Evolutionary conservation across 371 early-diverging fungal species (phyloP).

Genomic region (Mortierella sp.): DNA sequence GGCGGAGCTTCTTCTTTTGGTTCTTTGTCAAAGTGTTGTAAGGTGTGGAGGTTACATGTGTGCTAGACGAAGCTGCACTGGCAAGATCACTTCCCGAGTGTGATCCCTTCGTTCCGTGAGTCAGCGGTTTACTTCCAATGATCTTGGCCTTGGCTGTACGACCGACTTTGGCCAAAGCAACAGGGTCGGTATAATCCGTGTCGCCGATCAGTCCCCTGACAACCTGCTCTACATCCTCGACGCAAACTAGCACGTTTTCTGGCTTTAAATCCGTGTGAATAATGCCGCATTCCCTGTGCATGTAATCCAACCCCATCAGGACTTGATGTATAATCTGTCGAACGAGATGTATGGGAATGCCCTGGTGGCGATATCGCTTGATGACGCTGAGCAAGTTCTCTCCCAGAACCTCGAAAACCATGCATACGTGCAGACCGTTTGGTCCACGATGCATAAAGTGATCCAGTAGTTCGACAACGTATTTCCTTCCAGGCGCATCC

Average conservation of each 20-base stretch:
- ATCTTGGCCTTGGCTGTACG: conserved; percentile 35
- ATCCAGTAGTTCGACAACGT: conserved; percentile 89
- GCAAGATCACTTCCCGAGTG: conserved; percentile 5
- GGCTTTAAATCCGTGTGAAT: conserved; percentile 99
- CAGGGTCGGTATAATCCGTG: conserved; percentile 32
- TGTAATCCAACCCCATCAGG: conserved; percentile 90
- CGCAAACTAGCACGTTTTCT: conserved; percentile 93
- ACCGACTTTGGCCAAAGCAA: conserved; percentile 40
- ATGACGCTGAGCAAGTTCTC: conserved; percentile 93
- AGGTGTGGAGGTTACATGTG: conserved; percentile 13
- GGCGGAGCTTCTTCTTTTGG: conserved; percentile 46
- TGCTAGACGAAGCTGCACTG: conserved; percentile 2
- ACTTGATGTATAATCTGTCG: conserved; percentile 90
- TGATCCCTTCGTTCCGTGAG: conserved; percentile 17
- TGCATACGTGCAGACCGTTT: conserved; percentile 94
- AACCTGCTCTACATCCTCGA: conserved; percentile 84
- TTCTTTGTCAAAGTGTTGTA: conserved; percentile 40
- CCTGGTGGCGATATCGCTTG: conserved; percentile 78
- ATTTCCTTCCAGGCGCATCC: conserved; percentile 65
- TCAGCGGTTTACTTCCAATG: conserved; percentile 42
- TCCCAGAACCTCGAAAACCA: conserved; percentile 98
- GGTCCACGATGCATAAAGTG: conserved; percentile 91
- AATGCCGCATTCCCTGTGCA: conserved; percentile 97
- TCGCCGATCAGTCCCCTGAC: conserved; percentile 55
- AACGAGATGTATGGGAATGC: conserved; percentile 88